Conservation (phyloP, 139 green algal genomes). For the Ettlia oleoabundans region DNA sequence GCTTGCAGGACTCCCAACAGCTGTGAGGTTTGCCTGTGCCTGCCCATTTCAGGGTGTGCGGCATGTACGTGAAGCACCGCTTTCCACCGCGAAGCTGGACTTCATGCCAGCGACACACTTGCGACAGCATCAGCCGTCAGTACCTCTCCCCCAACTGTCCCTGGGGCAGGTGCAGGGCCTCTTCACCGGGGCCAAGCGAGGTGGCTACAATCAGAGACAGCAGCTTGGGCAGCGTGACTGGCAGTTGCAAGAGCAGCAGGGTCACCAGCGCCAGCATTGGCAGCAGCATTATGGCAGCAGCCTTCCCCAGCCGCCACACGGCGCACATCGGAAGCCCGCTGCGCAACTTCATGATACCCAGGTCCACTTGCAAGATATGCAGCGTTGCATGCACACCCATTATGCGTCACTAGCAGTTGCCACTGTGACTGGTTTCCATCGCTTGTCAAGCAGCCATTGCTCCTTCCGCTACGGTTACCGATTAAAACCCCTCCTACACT, state of each 20-base stretch:
- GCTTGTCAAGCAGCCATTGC: no score
- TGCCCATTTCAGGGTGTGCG: conserved; percentile 7
- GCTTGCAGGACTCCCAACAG: not conserved
- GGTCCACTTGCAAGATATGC: no score
- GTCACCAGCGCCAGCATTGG: not conserved
- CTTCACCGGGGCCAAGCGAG: not conserved
- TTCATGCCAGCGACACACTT: not conserved
- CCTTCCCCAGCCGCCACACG: not conserved
- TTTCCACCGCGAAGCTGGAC: not conserved
- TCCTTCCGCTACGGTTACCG: no score
- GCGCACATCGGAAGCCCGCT: no score
- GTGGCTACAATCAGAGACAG: not conserved
- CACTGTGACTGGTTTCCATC: no score
- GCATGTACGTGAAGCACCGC: conserved; percentile 2
- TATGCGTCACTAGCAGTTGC: no score
- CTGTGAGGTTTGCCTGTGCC: not conserved
- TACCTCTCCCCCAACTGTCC: not conserved
- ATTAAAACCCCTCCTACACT: no score
- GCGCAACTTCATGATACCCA: no score
- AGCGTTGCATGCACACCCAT: no score
- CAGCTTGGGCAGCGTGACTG: not conserved
- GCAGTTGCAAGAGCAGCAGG: not conserved
- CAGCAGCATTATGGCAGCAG: not conserved
- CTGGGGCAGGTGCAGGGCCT: not conserved
- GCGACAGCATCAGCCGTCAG: not conserved